Percentiles rank a stretch among this genome's conserved stretches.
Evolutionary conservation across 2,329 filamentous ascomycete species (phyloP).

Genomic region (Alternaria atra): DNA sequence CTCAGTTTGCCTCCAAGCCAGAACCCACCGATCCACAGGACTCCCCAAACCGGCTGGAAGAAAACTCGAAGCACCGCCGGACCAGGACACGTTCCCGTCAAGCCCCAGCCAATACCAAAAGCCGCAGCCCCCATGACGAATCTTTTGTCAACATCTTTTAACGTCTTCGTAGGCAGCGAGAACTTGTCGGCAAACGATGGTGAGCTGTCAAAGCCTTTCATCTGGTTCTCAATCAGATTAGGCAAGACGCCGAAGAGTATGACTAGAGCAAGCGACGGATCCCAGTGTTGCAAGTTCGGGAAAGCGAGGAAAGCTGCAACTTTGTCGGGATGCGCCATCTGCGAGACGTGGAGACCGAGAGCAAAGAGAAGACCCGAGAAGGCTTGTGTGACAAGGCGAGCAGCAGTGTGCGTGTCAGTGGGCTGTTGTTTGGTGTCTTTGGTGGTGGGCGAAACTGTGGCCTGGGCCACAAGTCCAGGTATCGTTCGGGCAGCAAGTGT

Average conservation of each 20-base stretch:
- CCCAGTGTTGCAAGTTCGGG: constrained; percentile 54
- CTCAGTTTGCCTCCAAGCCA: constrained; percentile 48
- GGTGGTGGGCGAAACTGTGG: constrained; percentile 1
- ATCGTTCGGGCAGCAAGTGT: constrained; percentile 32
- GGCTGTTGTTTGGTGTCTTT: constrained; percentile 17
- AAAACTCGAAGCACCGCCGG: constrained; percentile 59
- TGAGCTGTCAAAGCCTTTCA: constrained; percentile 36
- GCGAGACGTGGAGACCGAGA: constrained; percentile 60
- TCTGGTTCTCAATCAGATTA: constrained; percentile 48
- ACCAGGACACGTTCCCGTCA: constrained; percentile 62
- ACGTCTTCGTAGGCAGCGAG: constrained; percentile 55
- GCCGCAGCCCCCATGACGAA: constrained; percentile 58
- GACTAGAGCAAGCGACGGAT: constrained; percentile 61
- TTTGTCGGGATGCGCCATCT: constrained; percentile 62
- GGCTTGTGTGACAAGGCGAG: constrained; percentile 53
- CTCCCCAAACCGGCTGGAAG: constrained; percentile 59
- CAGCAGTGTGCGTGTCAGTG: constrained; percentile 18
- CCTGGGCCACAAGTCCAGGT: constrained; percentile 31
- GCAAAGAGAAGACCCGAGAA: constrained; percentile 61
- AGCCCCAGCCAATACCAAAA: constrained; percentile 63
- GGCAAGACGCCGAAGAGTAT: constrained; percentile 61
- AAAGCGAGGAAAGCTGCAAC: constrained; percentile 61
- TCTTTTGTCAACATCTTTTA: constrained; percentile 59
- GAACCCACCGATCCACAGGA: constrained; percentile 59
- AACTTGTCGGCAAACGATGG: constrained; percentile 56